Evolutionary conservation across 2,329 filamentous ascomycete genomes (phyloP), one percentile per base, ranked within the genome.

Genomic region (Stemphylium lycopersici): DNA sequence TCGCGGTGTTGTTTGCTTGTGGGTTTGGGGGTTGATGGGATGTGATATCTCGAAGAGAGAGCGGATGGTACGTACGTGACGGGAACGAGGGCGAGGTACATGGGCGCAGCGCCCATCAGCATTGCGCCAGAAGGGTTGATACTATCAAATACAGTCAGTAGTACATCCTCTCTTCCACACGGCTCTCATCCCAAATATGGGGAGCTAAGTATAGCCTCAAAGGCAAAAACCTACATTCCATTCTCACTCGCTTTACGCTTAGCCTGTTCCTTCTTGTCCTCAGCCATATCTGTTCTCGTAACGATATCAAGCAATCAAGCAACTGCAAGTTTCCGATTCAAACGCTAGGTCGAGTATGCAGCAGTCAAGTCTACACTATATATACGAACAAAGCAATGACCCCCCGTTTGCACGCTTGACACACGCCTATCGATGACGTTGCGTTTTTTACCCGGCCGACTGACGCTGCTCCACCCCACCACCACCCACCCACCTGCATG

Each of bases 51-150:
- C 10, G 16, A 44, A 29, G 13, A 24, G 16, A 38, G 26, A 22
- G 26, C 4, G 4, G 12, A 18, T 29, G 5, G 24, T 11, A 56
- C 59, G 42, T 38, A 62, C 59, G 63, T 66, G 13, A 62, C 32
- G 4, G 62, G 63, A 8, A 66, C 55, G 22, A 65, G 31, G 3
- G 63, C 63, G 13, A 66, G 58, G 20, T 66, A 66, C 49, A 65
- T 41, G 5, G 63, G 62, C 10, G 62, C 56, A 33, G 52, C 62
- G n/a, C 47, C 61, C 43, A 58, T 29, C 6, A 63, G 2, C 29
- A 56, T 45, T 15, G 47, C 53, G 15, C 63, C 63, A 3, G 58
- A 56, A 12, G 62, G 62, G 41, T 66, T 66, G 12, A 56, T 18
- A 22, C 63, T 66, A 22, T n/a, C 26, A 16, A 15, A 24, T 6